Conservation (phyloP, 225 moss, liverwort and hornwort genomes). For the Bryoerythrophyllum caledonicum region DNA sequence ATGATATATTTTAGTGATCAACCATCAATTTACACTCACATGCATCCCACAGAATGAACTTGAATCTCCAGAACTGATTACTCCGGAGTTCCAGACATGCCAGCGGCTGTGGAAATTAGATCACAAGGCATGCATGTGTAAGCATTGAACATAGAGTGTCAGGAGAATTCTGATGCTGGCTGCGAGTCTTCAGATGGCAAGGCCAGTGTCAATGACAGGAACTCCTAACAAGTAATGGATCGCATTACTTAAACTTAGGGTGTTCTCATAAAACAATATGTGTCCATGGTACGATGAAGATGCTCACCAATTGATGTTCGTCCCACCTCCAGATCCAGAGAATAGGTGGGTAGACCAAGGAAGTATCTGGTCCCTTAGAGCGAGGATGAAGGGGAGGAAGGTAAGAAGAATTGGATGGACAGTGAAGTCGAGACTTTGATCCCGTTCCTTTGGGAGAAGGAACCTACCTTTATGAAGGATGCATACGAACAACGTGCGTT, state of each 20-base stretch:
- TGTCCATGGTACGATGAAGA: slow-evolving; percentile 40
- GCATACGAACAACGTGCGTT: too few relatives aligned
- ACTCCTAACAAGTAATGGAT: not conserved
- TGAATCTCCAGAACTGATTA: slow-evolving; percentile 67
- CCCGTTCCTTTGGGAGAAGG: slow-evolving; percentile 54
- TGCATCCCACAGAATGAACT: slow-evolving; percentile 74
- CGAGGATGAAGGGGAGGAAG: too few relatives aligned
- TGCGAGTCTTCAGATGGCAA: slow-evolving; percentile 69
- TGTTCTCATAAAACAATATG: slow-evolving; percentile 6
- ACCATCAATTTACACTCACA: slow-evolving; percentile 29
- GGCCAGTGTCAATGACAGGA: slow-evolving; percentile 40
- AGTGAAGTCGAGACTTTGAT: slow-evolving; percentile 49
- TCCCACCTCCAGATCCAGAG: too few relatives aligned
- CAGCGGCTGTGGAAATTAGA: slow-evolving; percentile 55
- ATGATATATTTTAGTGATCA: not conserved
- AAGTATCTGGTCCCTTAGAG: too few relatives aligned
- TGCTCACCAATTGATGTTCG: too few relatives aligned
- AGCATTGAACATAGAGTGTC: slow-evolving; percentile 74
- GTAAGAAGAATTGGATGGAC: slow-evolving; percentile 63
- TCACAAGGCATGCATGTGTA: slow-evolving; percentile 63
- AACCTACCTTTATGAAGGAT: too few relatives aligned
- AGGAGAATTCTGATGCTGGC: slow-evolving; percentile 68
- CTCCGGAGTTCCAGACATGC: slow-evolving; percentile 72
- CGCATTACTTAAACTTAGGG: slow-evolving; percentile 4
- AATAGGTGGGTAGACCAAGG: too few relatives aligned